Percentiles rank a stretch among this genome's conserved stretches.
phyloP scores from a whole-genome alignment of 768 basidiomycete species.

The Thelephora ganbajun region DNA sequence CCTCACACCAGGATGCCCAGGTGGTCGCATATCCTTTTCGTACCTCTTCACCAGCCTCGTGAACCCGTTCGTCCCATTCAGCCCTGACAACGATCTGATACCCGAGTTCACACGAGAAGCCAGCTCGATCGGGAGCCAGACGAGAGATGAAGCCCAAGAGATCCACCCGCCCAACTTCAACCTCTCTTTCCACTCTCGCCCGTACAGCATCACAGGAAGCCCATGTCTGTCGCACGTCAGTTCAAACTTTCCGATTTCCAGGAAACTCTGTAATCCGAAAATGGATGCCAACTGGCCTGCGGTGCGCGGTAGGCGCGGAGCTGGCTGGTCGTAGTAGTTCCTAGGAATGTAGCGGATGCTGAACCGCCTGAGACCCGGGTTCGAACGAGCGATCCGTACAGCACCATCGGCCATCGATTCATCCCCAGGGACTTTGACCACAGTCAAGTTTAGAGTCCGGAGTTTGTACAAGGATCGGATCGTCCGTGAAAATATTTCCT shows the following conservation, averaged over 20 bases:
- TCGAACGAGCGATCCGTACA: constrained; percentile 44
- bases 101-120: too few relatives aligned
- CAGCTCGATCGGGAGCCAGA: too few relatives aligned
- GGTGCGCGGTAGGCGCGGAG: constrained; percentile 29
- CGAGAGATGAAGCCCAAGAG: constrained; percentile 1
- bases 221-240: constrained; percentile 50
- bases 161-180: constrained; percentile 31
- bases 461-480: constrained; percentile 50
- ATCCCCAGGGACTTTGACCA: constrained; percentile 57
- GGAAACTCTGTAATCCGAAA: constrained; percentile 16
- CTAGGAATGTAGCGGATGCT: constrained; percentile 49
- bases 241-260: constrained; percentile 38
- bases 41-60: constrained; percentile 13
- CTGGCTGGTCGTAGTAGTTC: constrained; percentile 28
- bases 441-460: constrained; percentile 43
- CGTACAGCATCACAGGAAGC: constrained; percentile 39
- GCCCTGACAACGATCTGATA: too few relatives aligned
- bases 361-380: constrained; percentile 55
- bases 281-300: constrained; percentile 13
- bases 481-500: constrained; percentile 53
- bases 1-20: constrained; percentile 23
- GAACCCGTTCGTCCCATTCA: constrained; percentile 2
- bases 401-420: constrained; percentile 45
- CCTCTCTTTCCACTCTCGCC: constrained; percentile 31
- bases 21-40: constrained; percentile 20